Conservation (phyloP, 164 flowering plant genomes). For the Umbilicus rupestris region DNA sequence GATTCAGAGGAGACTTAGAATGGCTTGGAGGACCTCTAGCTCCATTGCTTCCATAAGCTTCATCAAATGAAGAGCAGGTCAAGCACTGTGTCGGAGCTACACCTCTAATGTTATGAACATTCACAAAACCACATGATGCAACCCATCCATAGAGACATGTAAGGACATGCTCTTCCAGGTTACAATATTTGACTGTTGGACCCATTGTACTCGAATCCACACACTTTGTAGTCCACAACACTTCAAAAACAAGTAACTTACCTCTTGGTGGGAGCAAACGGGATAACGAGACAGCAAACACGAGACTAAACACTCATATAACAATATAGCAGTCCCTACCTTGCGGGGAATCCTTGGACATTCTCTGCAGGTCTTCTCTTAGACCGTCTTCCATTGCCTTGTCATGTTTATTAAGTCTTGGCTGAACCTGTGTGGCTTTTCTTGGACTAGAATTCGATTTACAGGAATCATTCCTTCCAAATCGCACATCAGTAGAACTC, state of each 20-base stretch:
- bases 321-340: slow-evolving; percentile 57
- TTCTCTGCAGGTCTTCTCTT: slow-evolving; percentile 60
- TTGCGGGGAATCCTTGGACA: slow-evolving; percentile 72
- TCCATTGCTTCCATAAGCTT: slow-evolving; percentile 89
- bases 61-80: slow-evolving; percentile 78
- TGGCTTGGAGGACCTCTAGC: slow-evolving; percentile 61
- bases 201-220: slow-evolving; percentile 50
- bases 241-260: slow-evolving; percentile 72
- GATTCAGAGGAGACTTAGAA: slow-evolving; percentile 71
- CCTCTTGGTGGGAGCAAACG: slow-evolving; percentile 84
- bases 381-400: slow-evolving; percentile 58
- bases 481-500: slow-evolving; percentile 48
- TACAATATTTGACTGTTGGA: slow-evolving; percentile 34
- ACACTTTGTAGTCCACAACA: slow-evolving; percentile 12
- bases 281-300: slow-evolving; percentile 19
- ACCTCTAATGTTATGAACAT: slow-evolving; percentile 47
- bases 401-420: slow-evolving; percentile 49
- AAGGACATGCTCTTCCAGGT: slow-evolving; percentile 44
- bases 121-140: slow-evolving; percentile 39
- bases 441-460: slow-evolving; percentile 49
- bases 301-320: slow-evolving; percentile 32
- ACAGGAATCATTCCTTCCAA: slow-evolving; percentile 34
- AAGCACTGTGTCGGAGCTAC: slow-evolving; percentile 47
- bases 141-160: slow-evolving; percentile 43
- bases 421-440: slow-evolving; percentile 29